Conservation (phyloP, 192 early-diverging fungal genomes). For the Linnemannia hyalina region DNA sequence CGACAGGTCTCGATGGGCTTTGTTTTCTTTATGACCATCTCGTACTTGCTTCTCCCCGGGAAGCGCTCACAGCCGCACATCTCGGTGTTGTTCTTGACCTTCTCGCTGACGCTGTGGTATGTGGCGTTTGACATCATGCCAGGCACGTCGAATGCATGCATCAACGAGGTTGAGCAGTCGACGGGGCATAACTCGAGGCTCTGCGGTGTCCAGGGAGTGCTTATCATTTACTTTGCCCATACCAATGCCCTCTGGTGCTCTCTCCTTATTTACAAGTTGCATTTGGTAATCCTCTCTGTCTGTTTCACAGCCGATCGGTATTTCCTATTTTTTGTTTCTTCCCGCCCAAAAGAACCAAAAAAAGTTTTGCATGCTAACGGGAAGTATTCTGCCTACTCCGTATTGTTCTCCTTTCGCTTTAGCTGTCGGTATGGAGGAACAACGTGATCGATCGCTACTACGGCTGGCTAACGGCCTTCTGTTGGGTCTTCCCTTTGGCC, state of each 20-base stretch:
- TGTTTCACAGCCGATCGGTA: background rate
- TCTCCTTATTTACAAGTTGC: conserved; percentile 48
- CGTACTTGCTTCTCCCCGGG: conserved; percentile 41
- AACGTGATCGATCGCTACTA: conserved; percentile 50
- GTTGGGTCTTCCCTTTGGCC: conserved; percentile 46
- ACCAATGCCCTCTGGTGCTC: conserved; percentile 49
- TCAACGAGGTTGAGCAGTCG: conserved; percentile 48
- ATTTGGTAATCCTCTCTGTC: conserved; percentile 29
- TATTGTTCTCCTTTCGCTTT: background rate
- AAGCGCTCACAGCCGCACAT: conserved; percentile 48
- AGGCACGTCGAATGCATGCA: conserved; percentile 40
- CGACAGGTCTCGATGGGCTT: conserved; percentile 36
- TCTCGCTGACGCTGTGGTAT: conserved; percentile 44
- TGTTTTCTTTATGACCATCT: conserved; percentile 42
- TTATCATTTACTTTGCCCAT: conserved; percentile 48
- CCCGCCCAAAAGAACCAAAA: background rate
- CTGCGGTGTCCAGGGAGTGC: conserved; percentile 42
- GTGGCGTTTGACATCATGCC: conserved; percentile 49
- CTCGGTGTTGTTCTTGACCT: conserved; percentile 42
- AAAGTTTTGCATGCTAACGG: background rate
- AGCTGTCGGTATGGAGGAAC: conserved; percentile 46
- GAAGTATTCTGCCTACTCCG: background rate
- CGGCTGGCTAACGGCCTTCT: conserved; percentile 31
- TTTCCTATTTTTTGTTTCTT: background rate
- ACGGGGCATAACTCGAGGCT: conserved; percentile 37